These are phyloP conservation scores for Pharnaceum exiguum DNA, from an alignment of 148 eudicot species.

Conservation along the genomic window DNA sequence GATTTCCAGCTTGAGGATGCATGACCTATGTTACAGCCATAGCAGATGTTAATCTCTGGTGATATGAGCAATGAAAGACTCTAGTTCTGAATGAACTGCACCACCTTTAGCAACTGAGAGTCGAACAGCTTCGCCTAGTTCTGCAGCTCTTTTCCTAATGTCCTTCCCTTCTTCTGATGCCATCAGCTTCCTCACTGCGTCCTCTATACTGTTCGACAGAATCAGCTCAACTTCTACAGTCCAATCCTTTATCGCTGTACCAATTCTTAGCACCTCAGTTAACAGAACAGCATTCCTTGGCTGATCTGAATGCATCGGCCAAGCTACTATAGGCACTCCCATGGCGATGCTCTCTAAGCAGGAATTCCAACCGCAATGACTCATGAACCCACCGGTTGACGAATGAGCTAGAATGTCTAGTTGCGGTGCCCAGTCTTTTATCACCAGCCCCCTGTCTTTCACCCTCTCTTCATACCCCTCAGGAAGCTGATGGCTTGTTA, in stretches of 20 bases:
- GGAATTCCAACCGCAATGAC: conserved; percentile 78
- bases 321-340: conserved; percentile 60
- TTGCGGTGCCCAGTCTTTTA: conserved; percentile 68
- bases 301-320: conserved; percentile 74
- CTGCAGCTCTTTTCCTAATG: conserved; percentile 38
- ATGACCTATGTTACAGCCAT: too few species aligned
- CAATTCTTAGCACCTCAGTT: conserved; percentile 33
- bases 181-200: conserved; percentile 39
- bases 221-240: conserved; percentile 22
- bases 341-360: conserved; percentile 54
- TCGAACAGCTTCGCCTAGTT: conserved; percentile 25
- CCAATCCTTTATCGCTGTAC: conserved; percentile 41
- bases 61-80: conserved; percentile 51
- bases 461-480: conserved; percentile 54
- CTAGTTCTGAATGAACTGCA: conserved; percentile 33
- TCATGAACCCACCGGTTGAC: conserved; percentile 52
- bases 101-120: conserved; percentile 38
- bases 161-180: conserved; percentile 37
- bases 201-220: conserved; percentile 11
- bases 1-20: too few species aligned
- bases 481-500: conserved; percentile 25
- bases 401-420: conserved; percentile 46
- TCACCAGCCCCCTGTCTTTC: conserved; percentile 35
- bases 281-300: conserved; percentile 43
- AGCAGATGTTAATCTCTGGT: too few species aligned